Conservation (phyloP, 2,329 filamentous ascomycete species). For the Colletotrichum eleusines region DNA sequence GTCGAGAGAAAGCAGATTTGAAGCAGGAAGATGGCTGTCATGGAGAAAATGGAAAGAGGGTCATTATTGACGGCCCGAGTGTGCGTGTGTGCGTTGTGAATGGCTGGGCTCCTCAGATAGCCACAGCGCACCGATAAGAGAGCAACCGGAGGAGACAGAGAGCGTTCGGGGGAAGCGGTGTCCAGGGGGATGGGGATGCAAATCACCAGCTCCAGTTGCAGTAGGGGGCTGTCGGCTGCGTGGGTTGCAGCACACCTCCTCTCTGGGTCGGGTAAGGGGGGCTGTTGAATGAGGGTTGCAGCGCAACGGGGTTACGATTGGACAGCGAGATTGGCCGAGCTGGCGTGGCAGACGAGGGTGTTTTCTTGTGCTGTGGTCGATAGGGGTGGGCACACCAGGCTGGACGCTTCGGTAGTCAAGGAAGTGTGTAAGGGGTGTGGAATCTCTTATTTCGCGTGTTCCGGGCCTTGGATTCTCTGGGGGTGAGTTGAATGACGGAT, state of each 20-base stretch:
- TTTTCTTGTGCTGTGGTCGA: conserved; percentile 26
- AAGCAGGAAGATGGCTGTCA: conserved; percentile 61
- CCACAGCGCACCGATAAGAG: conserved; percentile 30
- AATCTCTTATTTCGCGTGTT: conserved; percentile 40
- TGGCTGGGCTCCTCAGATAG: conserved; percentile 28
- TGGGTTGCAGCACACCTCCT: conserved; percentile 27
- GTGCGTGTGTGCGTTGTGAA: conserved; percentile 36
- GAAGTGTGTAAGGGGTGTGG: conserved; percentile 23
- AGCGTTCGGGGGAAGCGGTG: conserved; percentile 28
- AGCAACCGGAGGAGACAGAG: conserved; percentile 20
- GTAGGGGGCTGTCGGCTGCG: conserved; percentile 20
- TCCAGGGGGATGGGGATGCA: conserved; percentile 32
- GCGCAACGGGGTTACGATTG: conserved; percentile 41
- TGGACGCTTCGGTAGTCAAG: conserved; percentile 18
- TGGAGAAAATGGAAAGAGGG: conserved; percentile 50
- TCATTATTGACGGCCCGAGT: conserved; percentile 41
- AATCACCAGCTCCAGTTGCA: conserved; percentile 25
- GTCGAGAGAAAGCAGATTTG: conserved; percentile 61
- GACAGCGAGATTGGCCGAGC: conserved; percentile 41
- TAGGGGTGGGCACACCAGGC: conserved; percentile 30
- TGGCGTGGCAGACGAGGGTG: conserved; percentile 41
- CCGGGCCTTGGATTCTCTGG: conserved; percentile 2
- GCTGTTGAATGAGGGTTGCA: conserved; percentile 40
- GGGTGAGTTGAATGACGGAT: conserved; percentile 32
- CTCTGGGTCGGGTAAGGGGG: conserved; percentile 39